Base-by-base conservation (phyloP, 1,284 basidiomycete species). In the Uromyces viciae-fabae region DNA sequence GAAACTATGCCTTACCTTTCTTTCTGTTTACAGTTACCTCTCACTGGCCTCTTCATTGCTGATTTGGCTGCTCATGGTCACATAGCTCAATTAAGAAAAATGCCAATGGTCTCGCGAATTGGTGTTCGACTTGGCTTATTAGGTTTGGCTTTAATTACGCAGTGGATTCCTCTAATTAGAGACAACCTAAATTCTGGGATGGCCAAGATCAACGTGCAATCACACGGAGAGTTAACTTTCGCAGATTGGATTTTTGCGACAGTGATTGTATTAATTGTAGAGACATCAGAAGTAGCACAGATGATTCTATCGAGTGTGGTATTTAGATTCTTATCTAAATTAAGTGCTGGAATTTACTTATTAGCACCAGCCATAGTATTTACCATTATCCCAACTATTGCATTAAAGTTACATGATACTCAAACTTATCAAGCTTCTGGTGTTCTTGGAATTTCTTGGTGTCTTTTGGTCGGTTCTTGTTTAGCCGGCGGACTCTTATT, bases 31-130 rank as follows among this genome's bases (percentile, higher is more conserved):
- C 42, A 81, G 78, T 42, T 81, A n/a, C 69, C 78, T 11, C 46
- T 73, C 56, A 81, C 78, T 11, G 78, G 78, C 15, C 71, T 81
- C 0, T 42, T 81, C 1, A 81, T 85, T 75, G 83, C 84, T 76
- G 85, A 86, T 82, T 83, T 86, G 82, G 84, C 84, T 56, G 85
- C 83, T 8, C 85, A 86, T 81, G 85, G 85, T 15, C 85, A 85
- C 66, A 84, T 84, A 49, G 83, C 84, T 60, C 74, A 81, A 38
- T 83, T 86, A 52, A 83, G 84, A 69, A 83, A 83, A 76, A 84
- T 84, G 84, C 83, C 84, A 42, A 71, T 82, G 15, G 81, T 79
- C 64, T 78, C 81, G 62, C 83, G 84, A 22, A 69, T 85, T 33
- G 46, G 82, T 8, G 82, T 86, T 49, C 85, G 85, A 74, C 80